These are phyloP conservation scores for Botrytis pseudocinerea DNA, from an alignment of 2,329 filamentous ascomycete species.

Conservation along the genomic window DNA sequence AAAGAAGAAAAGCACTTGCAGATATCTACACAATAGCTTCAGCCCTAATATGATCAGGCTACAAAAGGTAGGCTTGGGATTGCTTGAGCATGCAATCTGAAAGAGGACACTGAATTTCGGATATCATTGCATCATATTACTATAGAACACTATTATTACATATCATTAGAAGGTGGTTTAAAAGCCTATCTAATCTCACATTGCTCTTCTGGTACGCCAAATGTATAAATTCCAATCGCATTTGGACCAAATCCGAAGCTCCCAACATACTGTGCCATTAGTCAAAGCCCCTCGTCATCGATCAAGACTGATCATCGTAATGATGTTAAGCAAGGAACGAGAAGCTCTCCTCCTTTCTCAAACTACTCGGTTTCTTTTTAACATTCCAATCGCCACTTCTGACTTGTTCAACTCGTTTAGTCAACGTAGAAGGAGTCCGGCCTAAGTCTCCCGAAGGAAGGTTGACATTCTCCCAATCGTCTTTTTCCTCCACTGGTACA, in stretches of 20 bases:
- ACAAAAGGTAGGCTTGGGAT: neutral
- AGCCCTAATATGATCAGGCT: neutral
- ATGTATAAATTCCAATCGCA: neutral
- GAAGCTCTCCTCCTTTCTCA: constrained; percentile 36
- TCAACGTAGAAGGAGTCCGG: constrained; percentile 36
- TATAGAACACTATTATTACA: constrained; percentile 2
- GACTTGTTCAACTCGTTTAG: constrained; percentile 37
- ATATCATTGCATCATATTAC: neutral
- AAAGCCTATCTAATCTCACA: neutral
- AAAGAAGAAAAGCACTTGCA: neutral
- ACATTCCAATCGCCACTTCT: constrained; percentile 36
- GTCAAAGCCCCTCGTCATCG: neutral
- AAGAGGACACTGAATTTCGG: neutral
- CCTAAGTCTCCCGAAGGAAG: constrained; percentile 31
- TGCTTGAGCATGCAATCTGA: neutral
- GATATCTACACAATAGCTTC: no score
- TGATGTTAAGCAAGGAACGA: constrained; percentile 17
- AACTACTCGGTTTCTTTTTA: constrained; percentile 38
- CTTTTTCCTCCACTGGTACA: constrained; percentile 28
- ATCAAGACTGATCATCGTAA: neutral
- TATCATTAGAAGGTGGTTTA: neutral
- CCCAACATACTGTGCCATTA: neutral
- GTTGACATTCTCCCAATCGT: constrained; percentile 35
- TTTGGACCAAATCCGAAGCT: neutral
- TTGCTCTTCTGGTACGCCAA: neutral